Evolutionary conservation across 106 monocot genomes (phyloP), one percentile per base, ranked within the genome.

Genomic region (Vanilla planifolia): DNA sequence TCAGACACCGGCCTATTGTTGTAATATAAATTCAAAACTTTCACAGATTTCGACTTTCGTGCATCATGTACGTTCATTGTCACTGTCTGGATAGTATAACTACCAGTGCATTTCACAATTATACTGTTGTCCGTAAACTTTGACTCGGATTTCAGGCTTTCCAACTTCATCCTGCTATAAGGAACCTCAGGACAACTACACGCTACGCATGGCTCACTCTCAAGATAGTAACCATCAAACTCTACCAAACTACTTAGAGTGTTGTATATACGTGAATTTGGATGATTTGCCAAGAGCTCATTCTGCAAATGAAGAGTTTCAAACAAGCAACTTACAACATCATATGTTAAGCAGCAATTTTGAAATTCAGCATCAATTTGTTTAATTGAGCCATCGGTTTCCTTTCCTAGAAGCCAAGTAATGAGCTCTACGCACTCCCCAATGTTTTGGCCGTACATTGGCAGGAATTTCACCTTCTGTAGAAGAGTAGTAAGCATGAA

Each of bases 51-150:
- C 35, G 98, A 92, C 67, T 88, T 98, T 3, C 92, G 84, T 70
- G 88, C 88, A 82, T 98, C 98, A 80, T 98, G 92, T 34, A 98
- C 85, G 73, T 98, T 98, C 98, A 98, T 98, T 25, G 74, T 82
- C 51, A 98, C 80, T 8, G 88, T 73, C 65, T 98, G 98, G 60
- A 98, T 96, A 36, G 85, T 88, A 64, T 90, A 92, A 70, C 92
- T 92, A 64, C 98, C 98, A 60, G 79, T 98, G 67, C 98, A 98
- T 77, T 98, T 98, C 40, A 98, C 92, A 61, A 98, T 98, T 26
- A 98, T 98, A 42, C 98, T 84, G 61, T 98, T 98, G 68, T 92
- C 98, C 14, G 98, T 98, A 53, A 77, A 98, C 59, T 98, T 98
- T n/a, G 88, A 88, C 82, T 98, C 98, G 25, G 92, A 81, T 73